Conservation (phyloP, 805 yeast species). For the Ogataea polymorpha region DNA sequence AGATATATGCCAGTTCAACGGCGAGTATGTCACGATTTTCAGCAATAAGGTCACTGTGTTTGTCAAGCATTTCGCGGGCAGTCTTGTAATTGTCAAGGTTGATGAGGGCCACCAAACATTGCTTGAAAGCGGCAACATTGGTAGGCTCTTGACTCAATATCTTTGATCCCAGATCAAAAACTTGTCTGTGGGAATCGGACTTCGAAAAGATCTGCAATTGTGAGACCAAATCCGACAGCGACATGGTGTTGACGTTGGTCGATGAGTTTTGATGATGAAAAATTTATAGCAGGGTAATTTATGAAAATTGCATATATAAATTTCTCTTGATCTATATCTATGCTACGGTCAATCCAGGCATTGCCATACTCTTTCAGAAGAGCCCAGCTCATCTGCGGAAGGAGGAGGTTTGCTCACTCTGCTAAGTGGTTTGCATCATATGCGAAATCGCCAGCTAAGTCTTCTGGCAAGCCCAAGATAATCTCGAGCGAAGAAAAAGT, state of each 20-base stretch:
- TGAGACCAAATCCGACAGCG: slow-evolving; percentile 34
- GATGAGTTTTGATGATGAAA: slow-evolving; percentile 7
- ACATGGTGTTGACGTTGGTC: slow-evolving; percentile 5
- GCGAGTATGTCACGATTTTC: slow-evolving; percentile 33
- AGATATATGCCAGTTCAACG: slow-evolving; percentile 56
- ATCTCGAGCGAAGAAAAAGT: background rate
- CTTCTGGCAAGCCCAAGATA: background rate
- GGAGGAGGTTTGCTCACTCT: too few species aligned
- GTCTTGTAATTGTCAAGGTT: slow-evolving; percentile 53
- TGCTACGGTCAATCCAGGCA: too few species aligned
- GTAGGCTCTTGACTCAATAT: slow-evolving; percentile 28
- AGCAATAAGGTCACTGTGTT: slow-evolving; percentile 17
- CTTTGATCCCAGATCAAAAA: slow-evolving; percentile 29
- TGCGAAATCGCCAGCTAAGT: too few species aligned
- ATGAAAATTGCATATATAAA: background rate
- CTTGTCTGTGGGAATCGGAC: slow-evolving; percentile 35
- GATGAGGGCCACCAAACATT: slow-evolving; percentile 56
- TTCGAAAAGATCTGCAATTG: slow-evolving; percentile 35
- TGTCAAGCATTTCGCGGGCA: slow-evolving; percentile 44
- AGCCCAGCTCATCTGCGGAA: too few species aligned
- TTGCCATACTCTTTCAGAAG: too few species aligned
- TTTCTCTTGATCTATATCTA: too few species aligned
- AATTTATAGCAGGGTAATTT: slow-evolving; percentile 11
- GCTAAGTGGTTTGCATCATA: too few species aligned
- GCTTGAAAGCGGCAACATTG: slow-evolving; percentile 32